These are phyloP conservation scores for Diphasiastrum complanatum DNA, from an alignment of 83 land plant species.

Conservation along the genomic window DNA sequence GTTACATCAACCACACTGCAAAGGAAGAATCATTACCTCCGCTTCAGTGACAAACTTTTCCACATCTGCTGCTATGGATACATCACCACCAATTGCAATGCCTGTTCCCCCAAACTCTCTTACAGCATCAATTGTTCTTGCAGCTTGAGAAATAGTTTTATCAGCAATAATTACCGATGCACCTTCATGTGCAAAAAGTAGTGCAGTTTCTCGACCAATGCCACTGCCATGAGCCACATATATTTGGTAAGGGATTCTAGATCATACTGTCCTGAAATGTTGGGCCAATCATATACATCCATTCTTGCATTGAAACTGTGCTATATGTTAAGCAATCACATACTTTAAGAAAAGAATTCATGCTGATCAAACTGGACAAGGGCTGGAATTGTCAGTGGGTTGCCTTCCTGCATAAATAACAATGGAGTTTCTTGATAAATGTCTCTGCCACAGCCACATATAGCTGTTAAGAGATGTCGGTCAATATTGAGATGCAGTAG, in stretches of 20 bases:
- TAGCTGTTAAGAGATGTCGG: too few relatives aligned
- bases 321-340: too few relatives aligned
- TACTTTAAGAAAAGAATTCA: too few relatives aligned
- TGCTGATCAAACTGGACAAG: too few relatives aligned
- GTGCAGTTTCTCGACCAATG: conserved; percentile 39
- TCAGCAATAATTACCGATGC: conserved; percentile 37
- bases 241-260: conserved; percentile 1
- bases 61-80: conserved; percentile 33
- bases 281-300: too few relatives aligned
- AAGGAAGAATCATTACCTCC: conserved; percentile 24
- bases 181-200: conserved; percentile 41
- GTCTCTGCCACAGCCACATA: too few relatives aligned
- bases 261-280: too few relatives aligned
- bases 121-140: conserved; percentile 37
- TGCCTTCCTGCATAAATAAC: too few relatives aligned
- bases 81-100: conserved; percentile 37
- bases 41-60: conserved; percentile 35
- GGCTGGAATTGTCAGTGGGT: too few relatives aligned
- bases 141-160: conserved; percentile 29
- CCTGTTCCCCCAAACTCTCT: conserved; percentile 37
- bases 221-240: conserved; percentile 28
- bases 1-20: not conserved
- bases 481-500: too few relatives aligned
- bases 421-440: too few relatives aligned
- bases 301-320: too few relatives aligned